Conservation (phyloP, 1,284 basidiomycete species). For the Pseudozyma tsukubaensis region DNA sequence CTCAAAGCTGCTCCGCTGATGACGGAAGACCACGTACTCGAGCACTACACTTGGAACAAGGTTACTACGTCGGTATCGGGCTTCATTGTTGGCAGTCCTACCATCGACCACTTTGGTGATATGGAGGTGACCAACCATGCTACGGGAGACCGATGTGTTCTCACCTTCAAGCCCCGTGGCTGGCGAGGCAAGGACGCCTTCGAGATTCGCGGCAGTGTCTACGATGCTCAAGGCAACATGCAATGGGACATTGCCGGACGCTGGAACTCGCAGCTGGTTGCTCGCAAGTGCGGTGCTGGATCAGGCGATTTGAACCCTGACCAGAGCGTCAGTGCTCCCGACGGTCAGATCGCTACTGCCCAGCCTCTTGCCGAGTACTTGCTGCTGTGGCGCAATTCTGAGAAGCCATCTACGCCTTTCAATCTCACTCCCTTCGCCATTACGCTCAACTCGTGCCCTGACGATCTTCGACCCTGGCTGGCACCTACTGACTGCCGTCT, state of each 20-base stretch:
- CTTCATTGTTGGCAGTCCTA: conserved; percentile 90
- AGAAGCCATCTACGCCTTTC: conserved; percentile 72
- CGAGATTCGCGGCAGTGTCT: conserved; percentile 89
- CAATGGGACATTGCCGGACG: conserved; percentile 92
- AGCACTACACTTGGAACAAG: conserved; percentile 93
- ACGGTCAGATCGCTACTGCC: conserved; percentile 68
- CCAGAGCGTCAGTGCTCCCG: conserved; percentile 58
- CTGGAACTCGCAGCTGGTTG: conserved; percentile 95
- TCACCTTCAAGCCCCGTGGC: conserved; percentile 95
- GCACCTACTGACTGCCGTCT: conserved; percentile 93
- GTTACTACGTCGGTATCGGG: conserved; percentile 74
- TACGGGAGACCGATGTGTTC: conserved; percentile 86
- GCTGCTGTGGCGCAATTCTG: conserved; percentile 90
- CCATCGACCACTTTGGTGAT: conserved; percentile 95
- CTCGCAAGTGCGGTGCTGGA: conserved; percentile 76
- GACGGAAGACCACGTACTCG: conserved; percentile 68
- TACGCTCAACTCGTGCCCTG: conserved; percentile 84
- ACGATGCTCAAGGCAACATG: conserved; percentile 76
- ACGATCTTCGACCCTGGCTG: conserved; percentile 78
- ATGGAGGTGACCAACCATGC: conserved; percentile 93
- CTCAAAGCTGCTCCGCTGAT: conserved; percentile 31
- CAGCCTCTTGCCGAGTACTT: conserved; percentile 75
- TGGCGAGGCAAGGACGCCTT: conserved; percentile 92
- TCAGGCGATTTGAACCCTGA: conserved; percentile 81
- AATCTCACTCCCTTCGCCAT: conserved; percentile 97